phyloP scores from a whole-genome alignment of 257 asterid species.

The Cynanchum wilfordii region DNA sequence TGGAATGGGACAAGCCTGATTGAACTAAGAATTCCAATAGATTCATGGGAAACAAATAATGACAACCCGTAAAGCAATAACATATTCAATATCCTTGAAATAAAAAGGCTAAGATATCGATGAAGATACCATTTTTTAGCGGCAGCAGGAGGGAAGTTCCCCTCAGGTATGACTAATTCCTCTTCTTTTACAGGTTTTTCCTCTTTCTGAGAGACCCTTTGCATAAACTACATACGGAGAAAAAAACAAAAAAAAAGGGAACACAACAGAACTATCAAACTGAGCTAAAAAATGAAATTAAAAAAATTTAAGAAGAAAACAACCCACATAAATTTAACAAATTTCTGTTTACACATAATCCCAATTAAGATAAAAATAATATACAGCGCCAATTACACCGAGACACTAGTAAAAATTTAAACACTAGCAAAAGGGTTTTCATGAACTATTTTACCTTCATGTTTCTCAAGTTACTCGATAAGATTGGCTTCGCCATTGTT shows the following conservation, averaged over 20 bases:
- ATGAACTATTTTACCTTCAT: conserved; percentile 52
- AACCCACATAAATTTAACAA: conserved; percentile 8
- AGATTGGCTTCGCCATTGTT: conserved; percentile 80
- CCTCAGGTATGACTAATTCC: conserved; percentile 42
- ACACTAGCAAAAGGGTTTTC: neutral
- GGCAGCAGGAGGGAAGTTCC: conserved; percentile 41
- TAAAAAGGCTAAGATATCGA: neutral
- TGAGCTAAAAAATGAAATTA: neutral
- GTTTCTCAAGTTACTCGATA: conserved; percentile 76
- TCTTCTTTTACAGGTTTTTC: conserved; percentile 42
- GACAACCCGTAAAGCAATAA: neutral
- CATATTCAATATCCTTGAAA: neutral
- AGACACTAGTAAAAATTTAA: neutral
- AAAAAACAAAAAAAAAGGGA: neutral
- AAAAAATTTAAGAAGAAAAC: conserved; percentile 1
- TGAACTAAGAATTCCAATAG: neutral
- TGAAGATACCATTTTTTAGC: conserved; percentile 61
- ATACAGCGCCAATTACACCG: neutral
- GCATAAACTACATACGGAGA: conserved; percentile 71
- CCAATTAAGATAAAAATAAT: neutral
- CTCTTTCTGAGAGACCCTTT: conserved; percentile 69
- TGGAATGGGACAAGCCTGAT: neutral
- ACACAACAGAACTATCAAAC: conserved; percentile 3
- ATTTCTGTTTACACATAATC: neutral
- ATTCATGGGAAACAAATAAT: neutral